A percentile compares a stretch with the other conserved stretches of the same genome.
phyloP scores from a whole-genome alignment of 1,284 basidiomycete genomes.

The Puccinia horiana region DNA sequence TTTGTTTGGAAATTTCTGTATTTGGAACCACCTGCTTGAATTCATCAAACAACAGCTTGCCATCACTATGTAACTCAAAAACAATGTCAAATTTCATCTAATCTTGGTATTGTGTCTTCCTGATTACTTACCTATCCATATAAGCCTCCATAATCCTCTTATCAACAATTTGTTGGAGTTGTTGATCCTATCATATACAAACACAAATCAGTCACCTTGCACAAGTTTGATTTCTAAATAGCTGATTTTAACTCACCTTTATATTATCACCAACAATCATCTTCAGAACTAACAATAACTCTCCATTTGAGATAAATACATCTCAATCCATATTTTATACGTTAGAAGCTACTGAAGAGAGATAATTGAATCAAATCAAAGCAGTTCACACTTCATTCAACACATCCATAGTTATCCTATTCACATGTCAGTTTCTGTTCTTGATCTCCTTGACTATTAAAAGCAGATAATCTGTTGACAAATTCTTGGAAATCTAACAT shows the following conservation, averaged over 20 bases:
- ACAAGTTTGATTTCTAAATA: background rate
- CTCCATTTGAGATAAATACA: slow-evolving; percentile 94
- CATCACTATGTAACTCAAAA: slow-evolving; percentile 68
- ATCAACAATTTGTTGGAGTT: slow-evolving; percentile 98
- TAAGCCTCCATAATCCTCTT: slow-evolving; percentile 99
- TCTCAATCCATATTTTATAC: slow-evolving; percentile 99
- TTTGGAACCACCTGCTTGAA: slow-evolving; percentile 95
- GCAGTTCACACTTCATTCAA: background rate
- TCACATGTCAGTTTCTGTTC: slow-evolving; percentile 94
- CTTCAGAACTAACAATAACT: slow-evolving; percentile 95
- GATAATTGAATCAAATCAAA: background rate
- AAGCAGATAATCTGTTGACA: slow-evolving; percentile 93
- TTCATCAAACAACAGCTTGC: slow-evolving; percentile 94
- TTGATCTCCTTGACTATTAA: slow-evolving; percentile 88
- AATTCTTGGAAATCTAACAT: slow-evolving; percentile 99
- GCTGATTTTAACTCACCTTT: slow-evolving; percentile 61
- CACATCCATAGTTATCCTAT: background rate
- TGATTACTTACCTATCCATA: slow-evolving; percentile 72
- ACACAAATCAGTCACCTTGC: background rate
- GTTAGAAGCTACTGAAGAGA: slow-evolving; percentile 93
- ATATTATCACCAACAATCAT: slow-evolving; percentile 99
- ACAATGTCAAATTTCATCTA: no score
- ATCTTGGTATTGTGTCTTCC: no score
- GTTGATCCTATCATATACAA: no score
- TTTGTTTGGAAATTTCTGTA: slow-evolving; percentile 93